Base-by-base conservation (phyloP, 805 yeast genomes). In the Candida ortonii region DNA sequence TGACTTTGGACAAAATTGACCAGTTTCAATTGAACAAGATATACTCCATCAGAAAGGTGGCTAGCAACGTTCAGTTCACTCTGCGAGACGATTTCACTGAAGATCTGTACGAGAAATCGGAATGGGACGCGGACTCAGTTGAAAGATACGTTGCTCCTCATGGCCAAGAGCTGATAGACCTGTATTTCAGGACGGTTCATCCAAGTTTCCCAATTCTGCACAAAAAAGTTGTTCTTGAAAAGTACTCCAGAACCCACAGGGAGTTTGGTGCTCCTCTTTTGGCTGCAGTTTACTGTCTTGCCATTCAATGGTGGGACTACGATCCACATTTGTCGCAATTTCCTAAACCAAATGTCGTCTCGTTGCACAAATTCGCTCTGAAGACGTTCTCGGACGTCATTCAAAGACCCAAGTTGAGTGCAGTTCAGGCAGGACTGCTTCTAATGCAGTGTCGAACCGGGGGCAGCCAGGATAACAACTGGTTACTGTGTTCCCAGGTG, bases 261-360 rank as follows among this genome's bases (percentile, higher is more conserved):
- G 97, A 90, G 58, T 78, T 90, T 49, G 79, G 93, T 34, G 95
- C 97, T 0, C 95, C 97, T 0, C 61, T 90, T 31, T 64, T 90
- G 29, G 97, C 97, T 0, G 84, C 96, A 0, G 95, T 90, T 1
- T 90, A 90, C 54, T 77, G 84, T 7, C 64, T 89, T 38, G 95
- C 97, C 0, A 72, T 85, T 27, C 90, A 86, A 55, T 87, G 95
- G 94, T 89, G 97, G 97, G 90, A 85, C 46, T 80, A 80, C 55
- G 89, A 80, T 50, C 84, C 94, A 2, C 79, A 75, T 40, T 65
- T 89, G 34, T 75, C 86, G 32, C 76, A 84, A 15, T 77, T 74
- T 35, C 80, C 88, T 0, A 84, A 85, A 46, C 97, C 97, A 0
- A 83, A 86, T 55, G 79, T 76, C 4, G 75, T 73, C 7, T 76